phyloP scores from a whole-genome alignment of 768 basidiomycete species.

The Amanita polypyramis region DNA sequence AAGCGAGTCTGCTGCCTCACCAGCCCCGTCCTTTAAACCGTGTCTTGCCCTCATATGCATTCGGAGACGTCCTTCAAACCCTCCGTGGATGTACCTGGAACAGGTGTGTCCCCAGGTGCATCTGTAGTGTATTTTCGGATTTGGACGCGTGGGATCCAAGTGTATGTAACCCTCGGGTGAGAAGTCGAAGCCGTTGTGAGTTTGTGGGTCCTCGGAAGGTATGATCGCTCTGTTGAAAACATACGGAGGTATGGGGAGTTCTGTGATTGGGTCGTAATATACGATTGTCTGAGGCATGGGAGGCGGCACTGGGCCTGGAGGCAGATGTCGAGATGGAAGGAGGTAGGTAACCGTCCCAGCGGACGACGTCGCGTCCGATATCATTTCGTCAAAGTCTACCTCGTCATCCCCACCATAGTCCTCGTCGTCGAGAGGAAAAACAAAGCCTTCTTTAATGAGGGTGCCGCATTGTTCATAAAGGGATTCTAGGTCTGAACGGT shows the following conservation, averaged over 20 bases:
- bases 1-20: neutral
- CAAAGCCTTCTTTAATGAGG: conserved; percentile 1
- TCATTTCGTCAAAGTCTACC: neutral
- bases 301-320: neutral
- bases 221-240: neutral
- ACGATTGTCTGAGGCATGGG: neutral
- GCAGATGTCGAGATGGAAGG: neutral
- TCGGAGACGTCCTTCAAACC: neutral
- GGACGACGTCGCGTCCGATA: neutral
- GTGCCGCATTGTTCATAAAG: neutral
- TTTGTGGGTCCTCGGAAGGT: neutral
- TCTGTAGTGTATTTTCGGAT: neutral
- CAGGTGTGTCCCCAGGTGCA: neutral
- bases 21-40: too few species aligned
- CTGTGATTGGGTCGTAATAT: neutral
- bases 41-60: neutral
- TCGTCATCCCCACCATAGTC: neutral
- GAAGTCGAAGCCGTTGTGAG: neutral
- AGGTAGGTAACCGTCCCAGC: neutral
- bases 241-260: neutral
- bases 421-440: neutral
- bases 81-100: neutral
- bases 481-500: neutral
- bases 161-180: neutral
- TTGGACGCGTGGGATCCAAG: conserved; percentile 3